These are phyloP conservation scores for Venturia pyrina DNA, from an alignment of 2,329 filamentous ascomycete genomes.

Conservation along the genomic window DNA sequence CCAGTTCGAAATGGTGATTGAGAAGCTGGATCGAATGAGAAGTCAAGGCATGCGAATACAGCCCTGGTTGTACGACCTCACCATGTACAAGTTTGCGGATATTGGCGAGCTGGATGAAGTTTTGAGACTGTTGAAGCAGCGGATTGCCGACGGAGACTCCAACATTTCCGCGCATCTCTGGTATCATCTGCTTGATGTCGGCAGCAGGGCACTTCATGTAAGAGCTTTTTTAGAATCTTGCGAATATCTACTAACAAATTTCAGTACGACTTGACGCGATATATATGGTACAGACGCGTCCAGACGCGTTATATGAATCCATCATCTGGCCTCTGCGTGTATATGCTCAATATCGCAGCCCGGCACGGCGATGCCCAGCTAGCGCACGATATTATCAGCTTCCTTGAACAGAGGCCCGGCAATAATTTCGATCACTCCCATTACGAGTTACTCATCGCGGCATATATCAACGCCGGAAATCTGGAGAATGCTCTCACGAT, in stretches of 20 bases:
- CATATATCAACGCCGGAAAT: slow-evolving; percentile 53
- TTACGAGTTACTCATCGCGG: slow-evolving; percentile 69
- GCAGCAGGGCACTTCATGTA: slow-evolving; percentile 52
- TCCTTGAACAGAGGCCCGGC: slow-evolving; percentile 46
- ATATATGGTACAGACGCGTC: slow-evolving; percentile 63
- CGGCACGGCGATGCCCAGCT: slow-evolving; percentile 57
- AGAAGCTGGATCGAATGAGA: slow-evolving; percentile 48
- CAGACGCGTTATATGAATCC: slow-evolving; percentile 49
- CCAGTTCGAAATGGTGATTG: slow-evolving; percentile 71
- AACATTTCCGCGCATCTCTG: slow-evolving; percentile 49
- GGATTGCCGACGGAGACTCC: slow-evolving; percentile 33
- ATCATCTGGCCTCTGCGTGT: slow-evolving; percentile 53
- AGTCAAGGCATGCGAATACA: slow-evolving; percentile 46
- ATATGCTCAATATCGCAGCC: slow-evolving; percentile 63
- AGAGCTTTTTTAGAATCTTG: slow-evolving; percentile 13
- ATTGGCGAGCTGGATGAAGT: slow-evolving; percentile 69
- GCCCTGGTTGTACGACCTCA: slow-evolving; percentile 68
- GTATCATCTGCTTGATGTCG: slow-evolving; percentile 65
- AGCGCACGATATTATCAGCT: slow-evolving; percentile 59
- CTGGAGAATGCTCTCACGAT: slow-evolving; percentile 57
- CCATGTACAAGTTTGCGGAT: slow-evolving; percentile 63
- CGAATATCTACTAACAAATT: slow-evolving; percentile 13
- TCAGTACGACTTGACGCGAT: slow-evolving; percentile 53
- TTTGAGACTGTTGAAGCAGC: slow-evolving; percentile 54
- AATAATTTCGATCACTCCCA: slow-evolving; percentile 55